These are phyloP conservation scores for Penicillium concentricum DNA, from an alignment of 2,329 filamentous ascomycete genomes.

Conservation along the genomic window DNA sequence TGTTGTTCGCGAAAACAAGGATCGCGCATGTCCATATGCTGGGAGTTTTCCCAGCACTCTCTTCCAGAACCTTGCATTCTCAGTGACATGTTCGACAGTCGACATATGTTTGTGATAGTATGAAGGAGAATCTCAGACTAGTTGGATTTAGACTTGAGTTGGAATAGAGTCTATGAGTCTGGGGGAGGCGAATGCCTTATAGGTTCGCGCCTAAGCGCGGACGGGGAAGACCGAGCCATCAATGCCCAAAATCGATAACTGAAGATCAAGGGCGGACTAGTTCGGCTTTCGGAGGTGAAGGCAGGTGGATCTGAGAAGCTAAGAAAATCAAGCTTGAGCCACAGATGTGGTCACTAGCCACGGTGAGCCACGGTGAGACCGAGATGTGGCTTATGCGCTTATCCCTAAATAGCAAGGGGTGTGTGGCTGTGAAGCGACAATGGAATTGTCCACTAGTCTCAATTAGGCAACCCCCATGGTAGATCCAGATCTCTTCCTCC, in stretches of 20 bases:
- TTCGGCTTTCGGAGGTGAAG: constrained; percentile 16
- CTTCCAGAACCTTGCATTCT: constrained; percentile 31
- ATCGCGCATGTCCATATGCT: constrained; percentile 29
- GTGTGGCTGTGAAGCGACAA: constrained; percentile 13
- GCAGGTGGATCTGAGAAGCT: constrained; percentile 20
- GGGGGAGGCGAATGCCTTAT: constrained; percentile 19
- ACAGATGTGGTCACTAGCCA: constrained; percentile 16
- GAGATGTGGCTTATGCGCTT: constrained; percentile 21
- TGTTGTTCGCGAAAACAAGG: constrained; percentile 25
- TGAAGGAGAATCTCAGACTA: not conserved
- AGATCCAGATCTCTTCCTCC: not conserved
- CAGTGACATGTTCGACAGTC: constrained; percentile 27
- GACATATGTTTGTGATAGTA: constrained; percentile 20
- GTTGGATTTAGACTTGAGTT: not conserved
- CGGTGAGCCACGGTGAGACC: constrained; percentile 20
- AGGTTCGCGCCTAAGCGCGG: constrained; percentile 4
- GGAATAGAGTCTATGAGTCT: not conserved
- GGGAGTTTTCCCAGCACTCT: constrained; percentile 33
- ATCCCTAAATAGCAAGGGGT: constrained; percentile 13
- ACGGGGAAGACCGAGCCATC: constrained; percentile 20
- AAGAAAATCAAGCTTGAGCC: constrained; percentile 15
- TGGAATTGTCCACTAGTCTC: constrained; percentile 3
- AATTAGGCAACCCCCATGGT: not conserved
- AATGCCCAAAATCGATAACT: constrained; percentile 20
- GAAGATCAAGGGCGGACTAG: constrained; percentile 30